Percentiles rank a stretch among this genome's conserved stretches.
Evolutionary conservation across 2,329 filamentous ascomycete species (phyloP).

Genomic region (Didymella lethalis): DNA sequence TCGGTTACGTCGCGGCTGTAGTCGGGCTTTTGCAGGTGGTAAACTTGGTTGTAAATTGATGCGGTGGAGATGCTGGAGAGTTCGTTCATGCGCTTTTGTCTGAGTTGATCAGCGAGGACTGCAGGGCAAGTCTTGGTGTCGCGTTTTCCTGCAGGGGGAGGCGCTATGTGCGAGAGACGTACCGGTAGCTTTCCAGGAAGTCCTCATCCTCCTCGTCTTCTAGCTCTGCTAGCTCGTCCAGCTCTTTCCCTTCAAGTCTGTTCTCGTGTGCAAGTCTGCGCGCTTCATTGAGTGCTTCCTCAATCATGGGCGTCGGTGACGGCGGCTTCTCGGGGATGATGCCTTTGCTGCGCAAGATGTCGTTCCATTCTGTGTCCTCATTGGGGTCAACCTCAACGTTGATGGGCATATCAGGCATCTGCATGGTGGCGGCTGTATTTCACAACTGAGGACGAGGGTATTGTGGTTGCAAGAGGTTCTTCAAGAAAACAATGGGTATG

Average conservation of each 20-base stretch:
- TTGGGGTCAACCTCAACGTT: slow-evolving; percentile 93
- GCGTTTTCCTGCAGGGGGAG: too few relatives aligned
- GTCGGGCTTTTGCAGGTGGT: slow-evolving; percentile 92
- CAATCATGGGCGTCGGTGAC: slow-evolving; percentile 92
- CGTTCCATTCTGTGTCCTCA: slow-evolving; percentile 99
- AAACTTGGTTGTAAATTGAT: slow-evolving; percentile 86
- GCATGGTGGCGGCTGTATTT: slow-evolving; percentile 33
- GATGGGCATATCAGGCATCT: slow-evolving; percentile 64
- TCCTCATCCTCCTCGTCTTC: slow-evolving; percentile 96
- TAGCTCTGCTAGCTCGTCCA: slow-evolving; percentile 91
- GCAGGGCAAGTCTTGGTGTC: background rate
- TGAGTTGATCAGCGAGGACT: slow-evolving; percentile 28
- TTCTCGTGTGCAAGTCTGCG: slow-evolving; percentile 88
- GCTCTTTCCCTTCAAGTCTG: slow-evolving; percentile 88
- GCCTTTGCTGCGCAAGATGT: slow-evolving; percentile 95
- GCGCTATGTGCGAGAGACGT: slow-evolving; percentile 11
- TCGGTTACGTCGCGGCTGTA: slow-evolving; percentile 93
- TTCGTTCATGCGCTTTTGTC: slow-evolving; percentile 84
- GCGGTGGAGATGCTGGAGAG: slow-evolving; percentile 77
- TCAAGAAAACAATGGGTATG: background rate
- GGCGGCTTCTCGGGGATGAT: slow-evolving; percentile 98
- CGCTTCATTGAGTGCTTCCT: slow-evolving; percentile 89
- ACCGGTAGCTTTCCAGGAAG: slow-evolving; percentile 86
- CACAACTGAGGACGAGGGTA: background rate
- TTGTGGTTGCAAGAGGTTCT: slow-evolving; percentile 41